Evolutionary conservation across 2,329 filamentous ascomycete species (phyloP).

Genomic region (Epichloe festucae): DNA sequence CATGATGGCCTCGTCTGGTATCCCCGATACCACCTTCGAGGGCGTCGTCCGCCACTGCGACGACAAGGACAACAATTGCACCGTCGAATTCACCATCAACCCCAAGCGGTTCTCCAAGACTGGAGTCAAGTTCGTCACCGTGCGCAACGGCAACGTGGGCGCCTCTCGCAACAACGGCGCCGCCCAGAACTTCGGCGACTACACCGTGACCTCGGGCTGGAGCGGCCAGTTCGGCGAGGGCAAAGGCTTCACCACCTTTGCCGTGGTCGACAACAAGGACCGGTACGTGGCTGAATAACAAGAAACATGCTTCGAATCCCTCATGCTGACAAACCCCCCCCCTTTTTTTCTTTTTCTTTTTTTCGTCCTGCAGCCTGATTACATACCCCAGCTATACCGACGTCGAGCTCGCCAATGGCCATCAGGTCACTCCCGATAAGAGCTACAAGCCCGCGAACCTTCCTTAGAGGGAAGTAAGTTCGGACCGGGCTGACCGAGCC

Average conservation of each 20-base stretch:
- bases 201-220: constrained; percentile 40
- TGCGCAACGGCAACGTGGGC: constrained; percentile 7
- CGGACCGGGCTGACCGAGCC: not conserved
- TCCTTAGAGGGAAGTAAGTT: constrained; percentile 16
- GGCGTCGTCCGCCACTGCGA: constrained; percentile 28
- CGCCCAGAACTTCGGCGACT: constrained; percentile 32
- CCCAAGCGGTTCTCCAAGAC: constrained; percentile 12
- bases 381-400: constrained; percentile 42
- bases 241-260: constrained; percentile 38
- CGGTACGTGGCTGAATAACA: constrained; percentile 2
- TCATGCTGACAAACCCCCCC: not conserved
- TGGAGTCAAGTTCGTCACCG: constrained; percentile 26
- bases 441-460: constrained; percentile 7
- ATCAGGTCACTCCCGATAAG: constrained; percentile 30
- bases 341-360: not conserved
- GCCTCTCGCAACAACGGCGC: constrained; percentile 26
- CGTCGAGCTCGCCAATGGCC: constrained; percentile 2
- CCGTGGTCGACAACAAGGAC: constrained; percentile 30
- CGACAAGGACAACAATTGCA: constrained; percentile 24
- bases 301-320: not conserved
- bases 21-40: constrained; percentile 29
- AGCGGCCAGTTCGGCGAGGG: constrained; percentile 36
- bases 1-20: constrained; percentile 24
- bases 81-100: constrained; percentile 31
- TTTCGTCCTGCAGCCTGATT: constrained; percentile 21